Base-by-base conservation (phyloP, 148 eudicot species). In the Bassia scoparia region DNA sequence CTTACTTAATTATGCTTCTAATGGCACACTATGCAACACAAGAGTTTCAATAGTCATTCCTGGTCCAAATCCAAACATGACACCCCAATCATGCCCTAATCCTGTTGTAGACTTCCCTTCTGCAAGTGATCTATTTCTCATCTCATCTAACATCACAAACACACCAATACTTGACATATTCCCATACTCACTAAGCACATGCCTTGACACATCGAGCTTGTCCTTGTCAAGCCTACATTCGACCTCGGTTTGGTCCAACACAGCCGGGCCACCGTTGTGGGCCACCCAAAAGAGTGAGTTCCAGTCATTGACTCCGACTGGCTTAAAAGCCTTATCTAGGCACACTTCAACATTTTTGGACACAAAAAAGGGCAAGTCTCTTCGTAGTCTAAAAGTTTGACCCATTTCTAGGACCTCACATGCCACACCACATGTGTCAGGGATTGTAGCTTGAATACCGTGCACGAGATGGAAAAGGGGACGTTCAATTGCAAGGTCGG, bases 341-440 rank as follows among this genome's bases (percentile, higher is more conserved):
- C 74, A 69, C 26, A 69, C 29, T 41, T 61, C 79, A 11, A 76
- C 37, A 23, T 76, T 61, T 43, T 76, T 53, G 2, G 79, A 69
- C 15, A 76, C 69, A 41, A 76, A 37, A 70, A 74, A 69, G 4
- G 74, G 79, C 37, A 76, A 74, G 58, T 76, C 80, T 24, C 54
- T 77, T 0, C 75, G 53, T 0, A 77, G 70, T 41, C 70, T 75
- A 61, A 77, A 76, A 16, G 80, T 77, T 63, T 77, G 75, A 3
- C 80, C 80, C 80, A 77, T 77, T 46, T 77, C 64, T 17, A 77
- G 70, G 17, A 77, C 70, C 38, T 77, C 80, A 5, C 75, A 77
- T 69, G 80, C 80, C 11, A 70, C 75, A 21, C 65, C 75, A 41
- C 30, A 21, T 1, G 79, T 70, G 44, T 76, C 41, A 13, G 79